phyloP scores from a whole-genome alignment of 2,329 filamentous ascomycete species.

The Monilinia fructicola region DNA sequence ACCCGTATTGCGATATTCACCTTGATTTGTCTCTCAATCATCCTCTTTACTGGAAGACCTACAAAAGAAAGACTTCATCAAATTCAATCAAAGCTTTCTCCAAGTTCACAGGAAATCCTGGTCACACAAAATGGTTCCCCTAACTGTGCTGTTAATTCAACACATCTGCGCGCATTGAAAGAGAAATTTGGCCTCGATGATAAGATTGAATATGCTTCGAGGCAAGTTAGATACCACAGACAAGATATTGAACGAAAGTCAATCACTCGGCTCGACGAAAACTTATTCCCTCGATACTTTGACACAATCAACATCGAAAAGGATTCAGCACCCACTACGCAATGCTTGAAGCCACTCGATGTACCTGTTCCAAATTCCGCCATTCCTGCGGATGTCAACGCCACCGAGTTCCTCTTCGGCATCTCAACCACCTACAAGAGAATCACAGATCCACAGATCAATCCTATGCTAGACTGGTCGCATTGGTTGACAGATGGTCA shows the following conservation, averaged over 20 bases:
- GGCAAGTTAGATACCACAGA: slow-evolving; percentile 54
- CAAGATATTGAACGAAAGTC: slow-evolving; percentile 51
- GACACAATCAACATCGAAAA: slow-evolving; percentile 51
- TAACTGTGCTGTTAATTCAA: slow-evolving; percentile 51
- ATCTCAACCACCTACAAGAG: slow-evolving; percentile 58
- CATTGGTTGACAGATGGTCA: slow-evolving; percentile 60
- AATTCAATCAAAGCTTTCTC: slow-evolving; percentile 19
- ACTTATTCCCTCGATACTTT: slow-evolving; percentile 49
- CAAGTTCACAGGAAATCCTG: slow-evolving; percentile 22
- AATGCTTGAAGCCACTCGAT: slow-evolving; percentile 51
- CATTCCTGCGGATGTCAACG: slow-evolving; percentile 52
- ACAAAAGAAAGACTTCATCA: slow-evolving; percentile 25
- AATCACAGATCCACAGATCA: slow-evolving; percentile 52
- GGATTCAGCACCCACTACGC: slow-evolving; percentile 44
- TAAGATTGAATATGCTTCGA: slow-evolving; percentile 56
- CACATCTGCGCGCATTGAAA: slow-evolving; percentile 48
- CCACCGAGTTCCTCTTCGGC: slow-evolving; percentile 58
- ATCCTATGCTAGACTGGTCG: slow-evolving; percentile 57
- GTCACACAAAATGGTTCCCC: slow-evolving; percentile 14
- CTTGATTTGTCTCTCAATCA: slow-evolving; percentile 31
- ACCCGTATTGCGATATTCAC: slow-evolving; percentile 31
- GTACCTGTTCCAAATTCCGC: slow-evolving; percentile 53
- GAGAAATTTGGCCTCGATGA: slow-evolving; percentile 50
- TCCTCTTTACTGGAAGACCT: slow-evolving; percentile 31
- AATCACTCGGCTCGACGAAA: slow-evolving; percentile 52